Evolutionary conservation across 1,284 basidiomycete species (phyloP).

Genomic region (Thecaphora thlaspeos): DNA sequence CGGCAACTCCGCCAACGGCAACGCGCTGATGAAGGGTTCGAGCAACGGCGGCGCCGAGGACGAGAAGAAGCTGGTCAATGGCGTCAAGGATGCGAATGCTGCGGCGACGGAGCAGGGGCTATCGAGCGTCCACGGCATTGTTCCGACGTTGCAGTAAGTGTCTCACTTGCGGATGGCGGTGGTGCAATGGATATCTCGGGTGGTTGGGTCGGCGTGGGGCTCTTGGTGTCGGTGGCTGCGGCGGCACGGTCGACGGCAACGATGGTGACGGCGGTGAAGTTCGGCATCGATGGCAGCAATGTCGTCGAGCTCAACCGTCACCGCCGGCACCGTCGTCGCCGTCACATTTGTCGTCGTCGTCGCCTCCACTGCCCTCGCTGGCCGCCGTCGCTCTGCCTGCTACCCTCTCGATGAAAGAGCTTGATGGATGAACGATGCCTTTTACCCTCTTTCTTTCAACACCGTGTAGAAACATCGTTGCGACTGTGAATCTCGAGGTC

Average conservation of each 20-base stretch:
- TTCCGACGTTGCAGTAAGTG: constrained; percentile 59
- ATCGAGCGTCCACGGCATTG: constrained; percentile 57
- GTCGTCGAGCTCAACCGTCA: no score
- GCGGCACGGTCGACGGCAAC: no score
- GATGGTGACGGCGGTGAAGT: no score
- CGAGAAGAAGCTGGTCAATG: constrained; percentile 21
- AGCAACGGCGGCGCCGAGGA: constrained; percentile 23
- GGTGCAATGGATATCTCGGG: no score
- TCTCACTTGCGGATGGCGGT: no score
- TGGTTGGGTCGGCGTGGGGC: no score
- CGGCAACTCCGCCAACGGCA: constrained; percentile 8
- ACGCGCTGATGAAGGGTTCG: constrained; percentile 11
- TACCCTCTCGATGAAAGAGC: no score
- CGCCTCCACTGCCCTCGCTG: constrained; percentile 2
- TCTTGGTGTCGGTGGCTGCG: no score
- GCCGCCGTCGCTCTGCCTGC: no score
- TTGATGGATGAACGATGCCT: constrained; percentile 4
- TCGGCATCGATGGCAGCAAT: no score
- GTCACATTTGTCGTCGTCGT: background rate
- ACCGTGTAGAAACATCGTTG: constrained; percentile 80
- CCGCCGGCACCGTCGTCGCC: background rate
- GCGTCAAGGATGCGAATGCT: constrained; percentile 23
- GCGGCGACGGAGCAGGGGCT: constrained; percentile 41
- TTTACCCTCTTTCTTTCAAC: background rate
- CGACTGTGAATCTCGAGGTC: constrained; percentile 97